Conservation (phyloP, 1,284 basidiomycete genomes). For the Tilletia horrida region DNA sequence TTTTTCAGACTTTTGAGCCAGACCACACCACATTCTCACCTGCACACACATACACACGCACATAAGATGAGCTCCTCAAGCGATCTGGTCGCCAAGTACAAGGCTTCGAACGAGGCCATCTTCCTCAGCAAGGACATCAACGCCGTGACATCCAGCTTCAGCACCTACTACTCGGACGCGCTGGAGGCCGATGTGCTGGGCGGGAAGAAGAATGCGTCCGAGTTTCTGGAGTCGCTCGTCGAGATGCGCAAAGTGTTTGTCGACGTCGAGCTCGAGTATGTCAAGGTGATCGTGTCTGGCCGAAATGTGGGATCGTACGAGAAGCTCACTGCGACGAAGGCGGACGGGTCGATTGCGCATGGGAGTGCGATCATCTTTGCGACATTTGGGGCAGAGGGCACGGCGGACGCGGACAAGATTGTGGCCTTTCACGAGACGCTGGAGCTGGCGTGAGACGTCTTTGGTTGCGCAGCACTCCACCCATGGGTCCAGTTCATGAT, state of each 20-base stretch:
- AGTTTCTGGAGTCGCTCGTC: conserved; percentile 1
- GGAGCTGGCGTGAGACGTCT: not conserved
- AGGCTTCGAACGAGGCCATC: conserved; percentile 7
- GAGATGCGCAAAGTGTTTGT: conserved; percentile 2
- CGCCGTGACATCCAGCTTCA: conserved; percentile 2
- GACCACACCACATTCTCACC: too few relatives aligned
- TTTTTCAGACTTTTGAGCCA: too few relatives aligned
- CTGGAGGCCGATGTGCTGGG: not conserved
- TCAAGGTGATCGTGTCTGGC: not conserved
- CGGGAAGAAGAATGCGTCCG: not conserved
- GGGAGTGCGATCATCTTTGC: not conserved
- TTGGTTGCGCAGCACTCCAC: too few relatives aligned
- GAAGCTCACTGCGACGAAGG: conserved; percentile 7
- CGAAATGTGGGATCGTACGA: conserved; percentile 7
- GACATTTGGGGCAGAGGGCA: not conserved
- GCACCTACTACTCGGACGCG: conserved; percentile 2
- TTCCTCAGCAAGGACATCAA: conserved; percentile 7
- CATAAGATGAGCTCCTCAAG: not conserved
- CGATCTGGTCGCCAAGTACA: conserved; percentile 15
- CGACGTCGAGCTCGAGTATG: conserved; percentile 3
- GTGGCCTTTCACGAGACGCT: conserved; percentile 3
- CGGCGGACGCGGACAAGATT: conserved; percentile 1
- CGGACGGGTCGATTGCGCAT: not conserved
- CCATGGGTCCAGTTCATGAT: too few relatives aligned
- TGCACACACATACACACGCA: too few relatives aligned